phyloP scores from a whole-genome alignment of 1,139 yeast genomes.

The Suhomyces terraborum region DNA sequence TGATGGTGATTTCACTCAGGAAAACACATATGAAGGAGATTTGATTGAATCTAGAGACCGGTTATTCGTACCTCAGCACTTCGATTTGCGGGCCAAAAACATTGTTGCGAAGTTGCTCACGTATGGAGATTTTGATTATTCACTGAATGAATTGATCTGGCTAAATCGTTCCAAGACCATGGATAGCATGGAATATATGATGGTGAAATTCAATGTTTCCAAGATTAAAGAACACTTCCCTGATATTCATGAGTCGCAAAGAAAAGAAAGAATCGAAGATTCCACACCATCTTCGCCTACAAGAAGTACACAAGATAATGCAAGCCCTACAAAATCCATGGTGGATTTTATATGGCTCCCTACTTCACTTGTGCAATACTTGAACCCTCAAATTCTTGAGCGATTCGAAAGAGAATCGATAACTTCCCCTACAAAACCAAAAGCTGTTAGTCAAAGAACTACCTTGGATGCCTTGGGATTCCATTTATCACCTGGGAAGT shows the following conservation, averaged over 20 bases:
- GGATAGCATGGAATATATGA: constrained; percentile 14
- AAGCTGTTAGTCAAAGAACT: constrained; percentile 13
- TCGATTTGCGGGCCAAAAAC: constrained; percentile 15
- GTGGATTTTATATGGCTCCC: constrained; percentile 20
- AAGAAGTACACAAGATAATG: not conserved
- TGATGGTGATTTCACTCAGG: not conserved
- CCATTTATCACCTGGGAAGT: constrained; percentile 7
- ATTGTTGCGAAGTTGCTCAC: constrained; percentile 16
- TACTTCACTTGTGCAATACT: constrained; percentile 14
- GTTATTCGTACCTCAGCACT: constrained; percentile 12
- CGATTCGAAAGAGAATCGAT: constrained; percentile 11
- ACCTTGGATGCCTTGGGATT: constrained; percentile 15
- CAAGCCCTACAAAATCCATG: constrained; percentile 1
- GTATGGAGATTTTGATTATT: not conserved
- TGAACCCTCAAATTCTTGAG: constrained; percentile 14
- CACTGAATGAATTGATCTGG: constrained; percentile 1
- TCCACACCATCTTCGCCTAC: not conserved
- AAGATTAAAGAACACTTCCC: constrained; percentile 9
- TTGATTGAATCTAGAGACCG: not conserved
- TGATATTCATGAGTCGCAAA: constrained; percentile 4
- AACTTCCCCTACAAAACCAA: constrained; percentile 2
- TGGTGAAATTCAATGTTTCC: constrained; percentile 16
- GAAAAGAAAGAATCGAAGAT: constrained; percentile 3
- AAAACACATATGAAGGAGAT: not conserved
- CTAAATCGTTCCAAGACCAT: constrained; percentile 14